phyloP scores from a whole-genome alignment of 306 rosid species.

The Datisca glomerata region DNA sequence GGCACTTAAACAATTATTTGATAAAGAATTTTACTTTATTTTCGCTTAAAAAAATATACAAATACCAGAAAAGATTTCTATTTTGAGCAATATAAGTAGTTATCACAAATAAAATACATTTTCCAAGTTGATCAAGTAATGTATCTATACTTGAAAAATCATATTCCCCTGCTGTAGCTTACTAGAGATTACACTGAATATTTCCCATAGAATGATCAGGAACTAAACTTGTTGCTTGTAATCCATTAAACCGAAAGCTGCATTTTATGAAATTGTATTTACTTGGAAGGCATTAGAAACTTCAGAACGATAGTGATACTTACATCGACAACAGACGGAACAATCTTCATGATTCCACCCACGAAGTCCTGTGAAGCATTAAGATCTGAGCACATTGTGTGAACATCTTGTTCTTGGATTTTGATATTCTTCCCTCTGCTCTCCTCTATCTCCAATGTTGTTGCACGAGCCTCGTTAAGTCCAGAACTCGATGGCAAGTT shows the following conservation, averaged over 20 bases:
- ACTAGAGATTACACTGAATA: too few relatives aligned
- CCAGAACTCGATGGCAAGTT: constrained; percentile 50
- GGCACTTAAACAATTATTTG: too few relatives aligned
- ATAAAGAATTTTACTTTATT: too few relatives aligned
- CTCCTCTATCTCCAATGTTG: constrained; percentile 26
- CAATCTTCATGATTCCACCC: constrained; percentile 94
- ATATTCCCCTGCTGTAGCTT: too few relatives aligned
- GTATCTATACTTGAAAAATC: too few relatives aligned
- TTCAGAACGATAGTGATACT: too few relatives aligned
- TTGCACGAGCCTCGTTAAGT: constrained; percentile 27
- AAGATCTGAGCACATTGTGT: constrained; percentile 34
- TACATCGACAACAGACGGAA: constrained; percentile 91
- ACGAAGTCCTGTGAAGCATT: constrained; percentile 54
- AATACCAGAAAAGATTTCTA: too few relatives aligned
- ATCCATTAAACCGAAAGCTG: neutral
- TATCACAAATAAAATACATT: too few relatives aligned
- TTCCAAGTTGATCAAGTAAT: too few relatives aligned
- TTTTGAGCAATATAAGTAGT: too few relatives aligned
- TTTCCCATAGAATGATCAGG: neutral
- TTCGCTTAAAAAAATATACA: too few relatives aligned
- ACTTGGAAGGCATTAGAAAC: neutral
- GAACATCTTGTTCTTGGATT: constrained; percentile 43
- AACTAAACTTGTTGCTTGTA: constrained; percentile 2
- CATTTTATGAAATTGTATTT: neutral
- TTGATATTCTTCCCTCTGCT: constrained; percentile 35